A percentile compares a stretch with the other conserved stretches of the same genome.
Evolutionary conservation across 371 early-diverging fungal species (phyloP).

Genomic region (Nematocida parisii): DNA sequence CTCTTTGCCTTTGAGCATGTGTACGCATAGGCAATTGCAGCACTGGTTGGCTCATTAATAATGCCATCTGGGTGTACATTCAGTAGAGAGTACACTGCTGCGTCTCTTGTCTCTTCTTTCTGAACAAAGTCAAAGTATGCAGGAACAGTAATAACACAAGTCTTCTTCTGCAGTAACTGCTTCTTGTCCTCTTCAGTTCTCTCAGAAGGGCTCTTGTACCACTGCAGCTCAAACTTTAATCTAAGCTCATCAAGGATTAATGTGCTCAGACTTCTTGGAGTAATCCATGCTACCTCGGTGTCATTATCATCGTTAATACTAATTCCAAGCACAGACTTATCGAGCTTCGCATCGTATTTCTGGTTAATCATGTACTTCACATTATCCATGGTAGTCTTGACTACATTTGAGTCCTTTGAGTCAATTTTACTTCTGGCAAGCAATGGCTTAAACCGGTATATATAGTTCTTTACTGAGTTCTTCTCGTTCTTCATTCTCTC

Average conservation of each 20-base stretch:
- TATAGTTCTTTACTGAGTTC: constrained; percentile 34
- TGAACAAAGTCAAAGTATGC: constrained; percentile 71
- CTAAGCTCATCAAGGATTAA: constrained; percentile 51
- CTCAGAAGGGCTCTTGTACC: constrained; percentile 48
- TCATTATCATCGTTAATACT: constrained; percentile 16
- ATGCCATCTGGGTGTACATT: constrained; percentile 54
- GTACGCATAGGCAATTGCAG: constrained; percentile 81
- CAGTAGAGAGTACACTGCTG: constrained; percentile 67
- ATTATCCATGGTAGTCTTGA: constrained; percentile 30
- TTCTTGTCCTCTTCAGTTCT: constrained; percentile 66
- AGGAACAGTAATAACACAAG: constrained; percentile 74
- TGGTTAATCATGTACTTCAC: constrained; percentile 45
- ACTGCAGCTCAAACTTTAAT: constrained; percentile 14
- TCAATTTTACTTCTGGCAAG: constrained; percentile 33
- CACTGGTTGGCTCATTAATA: constrained; percentile 83
- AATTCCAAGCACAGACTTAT: constrained; percentile 22
- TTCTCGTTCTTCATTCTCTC: constrained; percentile 50
- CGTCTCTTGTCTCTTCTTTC: constrained; percentile 66
- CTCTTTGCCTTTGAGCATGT: constrained; percentile 73
- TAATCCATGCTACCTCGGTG: constrained; percentile 43
- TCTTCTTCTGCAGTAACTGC: constrained; percentile 77
- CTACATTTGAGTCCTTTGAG: constrained; percentile 11
- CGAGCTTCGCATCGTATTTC: neutral
- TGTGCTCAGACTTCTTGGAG: constrained; percentile 57
- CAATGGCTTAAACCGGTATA: constrained; percentile 57